Conservation (phyloP, 805 yeast species). For the Tetrapisispora pingtungensis region DNA sequence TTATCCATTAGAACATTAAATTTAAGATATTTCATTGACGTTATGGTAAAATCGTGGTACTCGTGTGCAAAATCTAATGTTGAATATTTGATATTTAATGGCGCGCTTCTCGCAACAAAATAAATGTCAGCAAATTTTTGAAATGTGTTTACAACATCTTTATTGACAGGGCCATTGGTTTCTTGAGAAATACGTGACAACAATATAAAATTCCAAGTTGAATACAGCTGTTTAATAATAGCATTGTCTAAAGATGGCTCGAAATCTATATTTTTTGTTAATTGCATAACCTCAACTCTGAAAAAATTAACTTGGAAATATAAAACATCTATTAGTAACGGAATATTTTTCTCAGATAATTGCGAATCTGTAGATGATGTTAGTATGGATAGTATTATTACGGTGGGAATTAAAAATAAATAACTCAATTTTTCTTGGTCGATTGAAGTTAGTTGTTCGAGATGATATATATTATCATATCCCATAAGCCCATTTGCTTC, state of each 20-base stretch:
- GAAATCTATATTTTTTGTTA: not conserved
- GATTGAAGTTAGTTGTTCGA: not conserved
- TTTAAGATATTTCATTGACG: slow-evolving; percentile 1
- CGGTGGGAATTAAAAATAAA: slow-evolving; percentile 1
- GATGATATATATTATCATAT: not conserved
- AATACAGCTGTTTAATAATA: not conserved
- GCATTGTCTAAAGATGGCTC: not conserved
- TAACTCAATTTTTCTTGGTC: slow-evolving; percentile 1
- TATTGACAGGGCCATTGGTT: not conserved
- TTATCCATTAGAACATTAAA: slow-evolving; percentile 2
- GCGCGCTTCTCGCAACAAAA: not conserved
- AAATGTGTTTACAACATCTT: not conserved
- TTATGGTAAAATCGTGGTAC: not conserved
- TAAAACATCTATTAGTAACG: not conserved
- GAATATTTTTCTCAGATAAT: not conserved
- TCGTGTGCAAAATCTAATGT: not conserved
- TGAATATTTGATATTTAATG: no score
- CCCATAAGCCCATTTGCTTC: not conserved
- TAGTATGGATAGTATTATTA: not conserved
- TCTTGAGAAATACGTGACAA: not conserved
- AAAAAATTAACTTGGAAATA: slow-evolving; percentile 1
- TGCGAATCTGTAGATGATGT: not conserved
- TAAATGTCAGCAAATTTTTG: not conserved
- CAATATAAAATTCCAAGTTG: slow-evolving; percentile 1
- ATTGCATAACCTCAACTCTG: not conserved